Percentiles rank a stretch among this genome's conserved stretches.
These are phyloP conservation scores for Neonectria punicea DNA, from an alignment of 2,329 filamentous ascomycete genomes.

Conservation along the genomic window DNA sequence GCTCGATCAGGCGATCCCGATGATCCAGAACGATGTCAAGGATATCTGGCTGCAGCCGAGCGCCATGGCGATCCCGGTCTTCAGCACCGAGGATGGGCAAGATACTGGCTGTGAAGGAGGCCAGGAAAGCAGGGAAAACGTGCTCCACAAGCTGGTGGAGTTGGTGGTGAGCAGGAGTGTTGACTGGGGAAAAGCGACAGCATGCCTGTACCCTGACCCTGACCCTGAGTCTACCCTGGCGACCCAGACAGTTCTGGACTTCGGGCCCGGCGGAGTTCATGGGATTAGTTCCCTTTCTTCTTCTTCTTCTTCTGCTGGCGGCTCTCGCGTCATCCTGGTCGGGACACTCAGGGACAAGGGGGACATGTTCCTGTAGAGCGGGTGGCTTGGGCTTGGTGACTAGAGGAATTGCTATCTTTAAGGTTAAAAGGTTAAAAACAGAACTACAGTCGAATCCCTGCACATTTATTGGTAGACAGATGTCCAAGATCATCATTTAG, in stretches of 20 bases:
- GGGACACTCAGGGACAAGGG: slow-evolving; percentile 12
- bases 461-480: too few species aligned
- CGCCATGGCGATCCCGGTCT: slow-evolving; percentile 3
- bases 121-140: background rate
- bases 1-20: slow-evolving; percentile 12
- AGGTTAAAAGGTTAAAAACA: too few species aligned
- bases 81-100: slow-evolving; percentile 17
- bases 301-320: background rate
- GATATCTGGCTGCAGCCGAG: background rate
- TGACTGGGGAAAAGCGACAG: slow-evolving; percentile 16
- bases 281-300: slow-evolving; percentile 14
- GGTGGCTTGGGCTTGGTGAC: too few species aligned
- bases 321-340: slow-evolving; percentile 7
- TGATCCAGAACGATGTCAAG: slow-evolving; percentile 19
- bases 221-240: background rate
- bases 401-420: too few species aligned
- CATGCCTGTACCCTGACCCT: background rate
- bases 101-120: background rate
- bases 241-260: slow-evolving; percentile 9
- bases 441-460: too few species aligned
- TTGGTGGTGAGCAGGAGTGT: slow-evolving; percentile 12
- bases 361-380: slow-evolving; percentile 10
- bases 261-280: slow-evolving; percentile 21
- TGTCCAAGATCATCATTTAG: too few species aligned
- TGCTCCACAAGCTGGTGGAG: slow-evolving; percentile 8